Evolutionary conservation across 345 rosid species (phyloP).

Genomic region (Erysimum cheiranthoides): DNA sequence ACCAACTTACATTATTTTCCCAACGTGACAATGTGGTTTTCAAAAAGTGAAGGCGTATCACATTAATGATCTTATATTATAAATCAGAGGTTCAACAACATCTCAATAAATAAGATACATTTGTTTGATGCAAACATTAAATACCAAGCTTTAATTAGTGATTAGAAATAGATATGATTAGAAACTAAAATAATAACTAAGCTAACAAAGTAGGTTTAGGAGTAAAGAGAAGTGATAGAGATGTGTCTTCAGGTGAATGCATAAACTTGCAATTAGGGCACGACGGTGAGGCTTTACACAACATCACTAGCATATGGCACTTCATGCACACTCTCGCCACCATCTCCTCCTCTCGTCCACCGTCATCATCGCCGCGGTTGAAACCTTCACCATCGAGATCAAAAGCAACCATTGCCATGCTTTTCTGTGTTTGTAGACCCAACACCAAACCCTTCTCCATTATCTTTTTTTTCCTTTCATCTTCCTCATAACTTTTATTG

Average conservation of each 20-base stretch:
- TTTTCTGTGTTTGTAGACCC: slow-evolving; percentile 18
- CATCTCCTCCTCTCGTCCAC: slow-evolving; percentile 57
- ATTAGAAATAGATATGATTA: background rate
- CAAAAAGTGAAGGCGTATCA: background rate
- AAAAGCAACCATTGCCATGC: slow-evolving; percentile 53
- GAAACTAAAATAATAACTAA: background rate
- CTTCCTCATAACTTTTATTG: slow-evolving; percentile 26
- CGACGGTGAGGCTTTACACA: slow-evolving; percentile 65
- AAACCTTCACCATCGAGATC: slow-evolving; percentile 39
- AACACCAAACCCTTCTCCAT: slow-evolving; percentile 19
- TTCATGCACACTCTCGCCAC: slow-evolving; percentile 70
- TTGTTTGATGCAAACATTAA: slow-evolving; percentile 19
- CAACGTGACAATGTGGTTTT: background rate
- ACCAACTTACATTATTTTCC: background rate
- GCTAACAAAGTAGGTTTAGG: slow-evolving; percentile 34
- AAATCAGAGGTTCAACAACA: slow-evolving; percentile 14
- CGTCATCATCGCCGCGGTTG: background rate
- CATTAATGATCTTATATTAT: slow-evolving; percentile 9
- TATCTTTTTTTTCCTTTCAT: slow-evolving; percentile 8
- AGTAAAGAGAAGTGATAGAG: slow-evolving; percentile 25
- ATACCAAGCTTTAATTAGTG: slow-evolving; percentile 9
- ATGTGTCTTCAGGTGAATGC: slow-evolving; percentile 50
- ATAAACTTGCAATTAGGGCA: slow-evolving; percentile 92
- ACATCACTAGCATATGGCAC: slow-evolving; percentile 85
- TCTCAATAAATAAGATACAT: slow-evolving; percentile 24